Conservation (phyloP, 2,329 filamentous ascomycete species). For the Aspergillus brunneoviolaceus region DNA sequence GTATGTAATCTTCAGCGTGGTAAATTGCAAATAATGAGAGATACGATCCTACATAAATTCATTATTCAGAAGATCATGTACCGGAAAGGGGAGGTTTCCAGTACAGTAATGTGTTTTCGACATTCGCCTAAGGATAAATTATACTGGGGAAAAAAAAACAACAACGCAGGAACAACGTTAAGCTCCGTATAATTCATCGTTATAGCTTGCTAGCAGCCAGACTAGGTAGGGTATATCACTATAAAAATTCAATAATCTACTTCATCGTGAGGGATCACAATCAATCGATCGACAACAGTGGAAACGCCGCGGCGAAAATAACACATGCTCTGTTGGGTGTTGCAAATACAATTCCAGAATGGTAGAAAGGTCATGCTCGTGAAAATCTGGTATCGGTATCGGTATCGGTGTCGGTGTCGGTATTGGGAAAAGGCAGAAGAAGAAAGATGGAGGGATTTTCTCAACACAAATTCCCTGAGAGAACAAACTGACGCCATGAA, state of each 20-base stretch:
- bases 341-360: conserved; percentile 33
- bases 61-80: too few species aligned
- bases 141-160: too few species aligned
- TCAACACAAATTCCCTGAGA: conserved; percentile 19
- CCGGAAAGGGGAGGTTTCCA: too few species aligned
- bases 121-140: too few species aligned
- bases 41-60: too few species aligned
- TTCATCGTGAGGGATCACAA: not conserved
- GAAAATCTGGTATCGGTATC: conserved; percentile 28
- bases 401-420: conserved; percentile 1
- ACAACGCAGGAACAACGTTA: too few species aligned
- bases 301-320: not conserved
- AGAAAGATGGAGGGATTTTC: conserved; percentile 12
- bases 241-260: conserved; percentile 5
- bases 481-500: conserved; percentile 28
- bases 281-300: not conserved
- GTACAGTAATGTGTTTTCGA: too few species aligned
- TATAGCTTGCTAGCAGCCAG: conserved; percentile 3
- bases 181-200: not conserved
- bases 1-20: too few species aligned
- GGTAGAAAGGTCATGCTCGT: conserved; percentile 29
- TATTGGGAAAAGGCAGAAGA: conserved; percentile 4
- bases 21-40: too few species aligned
- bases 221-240: conserved; percentile 5
- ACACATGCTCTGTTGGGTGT: conserved; percentile 19